These are phyloP conservation scores for Thelonectria olida DNA, from an alignment of 2,329 filamentous ascomycete species.

Conservation along the genomic window DNA sequence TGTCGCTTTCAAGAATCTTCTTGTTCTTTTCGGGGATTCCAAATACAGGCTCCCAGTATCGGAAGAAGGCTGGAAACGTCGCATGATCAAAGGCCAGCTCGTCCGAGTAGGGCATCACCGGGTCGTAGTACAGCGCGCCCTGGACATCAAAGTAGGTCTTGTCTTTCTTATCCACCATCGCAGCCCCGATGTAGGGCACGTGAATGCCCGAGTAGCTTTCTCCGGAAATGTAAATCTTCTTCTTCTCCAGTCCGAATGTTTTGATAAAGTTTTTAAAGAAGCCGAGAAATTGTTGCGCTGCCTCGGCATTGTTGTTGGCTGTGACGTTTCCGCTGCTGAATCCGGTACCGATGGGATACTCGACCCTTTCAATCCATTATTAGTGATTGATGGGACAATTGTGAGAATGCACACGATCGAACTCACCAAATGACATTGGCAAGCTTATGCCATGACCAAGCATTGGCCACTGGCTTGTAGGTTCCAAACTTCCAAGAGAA, in stretches of 20 bases:
- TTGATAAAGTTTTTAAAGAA: conserved; percentile 81
- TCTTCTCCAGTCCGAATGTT: conserved; percentile 69
- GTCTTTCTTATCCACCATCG: conserved; percentile 73
- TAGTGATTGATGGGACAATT: background rate
- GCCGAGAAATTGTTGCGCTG: conserved; percentile 73
- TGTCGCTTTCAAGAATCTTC: conserved; percentile 44
- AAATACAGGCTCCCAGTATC: conserved; percentile 21
- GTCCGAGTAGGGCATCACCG: conserved; percentile 59
- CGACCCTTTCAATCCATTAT: conserved; percentile 59
- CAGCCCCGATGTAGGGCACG: conserved; percentile 74
- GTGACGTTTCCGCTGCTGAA: conserved; percentile 71
- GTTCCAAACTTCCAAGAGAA: conserved; percentile 76
- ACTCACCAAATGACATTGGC: conserved; percentile 59
- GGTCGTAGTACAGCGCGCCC: conserved; percentile 76
- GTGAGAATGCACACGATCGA: no score
- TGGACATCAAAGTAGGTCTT: conserved; percentile 72
- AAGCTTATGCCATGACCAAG: conserved; percentile 66
- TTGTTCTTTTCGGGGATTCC: conserved; percentile 25
- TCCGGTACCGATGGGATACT: conserved; percentile 72
- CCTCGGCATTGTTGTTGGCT: conserved; percentile 69
- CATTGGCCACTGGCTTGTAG: conserved; percentile 68
- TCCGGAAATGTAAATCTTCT: conserved; percentile 72
- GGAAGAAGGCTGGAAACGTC: conserved; percentile 17
- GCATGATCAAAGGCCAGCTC: conserved; percentile 47
- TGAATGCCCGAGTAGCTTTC: conserved; percentile 68